phyloP scores from a whole-genome alignment of 2,329 filamentous ascomycete genomes.

The Colletotrichum truncatum region DNA sequence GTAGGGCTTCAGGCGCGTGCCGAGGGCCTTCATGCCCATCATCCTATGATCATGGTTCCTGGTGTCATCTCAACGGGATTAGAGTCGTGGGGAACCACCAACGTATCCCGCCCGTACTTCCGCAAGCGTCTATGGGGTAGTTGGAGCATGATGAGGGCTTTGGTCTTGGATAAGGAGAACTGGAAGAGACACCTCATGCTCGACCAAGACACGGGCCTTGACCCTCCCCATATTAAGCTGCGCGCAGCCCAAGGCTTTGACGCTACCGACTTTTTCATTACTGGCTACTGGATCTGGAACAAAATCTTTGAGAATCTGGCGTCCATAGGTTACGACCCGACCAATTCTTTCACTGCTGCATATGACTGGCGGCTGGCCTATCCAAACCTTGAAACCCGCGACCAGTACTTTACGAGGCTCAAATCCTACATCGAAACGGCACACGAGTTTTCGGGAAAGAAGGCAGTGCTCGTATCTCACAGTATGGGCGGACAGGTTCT shows the following conservation, averaged over 20 bases:
- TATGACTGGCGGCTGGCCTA: slow-evolving; percentile 96
- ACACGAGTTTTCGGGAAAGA: slow-evolving; percentile 75
- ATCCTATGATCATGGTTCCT: slow-evolving; percentile 96
- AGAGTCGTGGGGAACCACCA: slow-evolving; percentile 94
- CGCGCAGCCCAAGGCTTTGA: slow-evolving; percentile 96
- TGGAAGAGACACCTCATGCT: slow-evolving; percentile 99
- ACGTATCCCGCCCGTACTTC: slow-evolving; percentile 88
- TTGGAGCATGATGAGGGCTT: slow-evolving; percentile 98
- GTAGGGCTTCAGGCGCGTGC: slow-evolving; percentile 84
- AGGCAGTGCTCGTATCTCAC: slow-evolving; percentile 88
- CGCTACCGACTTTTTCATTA: slow-evolving; percentile 94
- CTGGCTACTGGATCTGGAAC: slow-evolving; percentile 98
- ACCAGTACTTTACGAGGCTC: slow-evolving; percentile 92
- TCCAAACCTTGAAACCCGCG: slow-evolving; percentile 85
- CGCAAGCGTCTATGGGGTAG: slow-evolving; percentile 95
- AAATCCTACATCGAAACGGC: slow-evolving; percentile 92
- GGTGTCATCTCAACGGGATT: slow-evolving; percentile 97
- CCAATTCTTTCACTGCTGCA: slow-evolving; percentile 73
- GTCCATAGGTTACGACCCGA: slow-evolving; percentile 94
- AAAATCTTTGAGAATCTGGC: slow-evolving; percentile 98
- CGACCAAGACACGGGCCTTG: slow-evolving; percentile 88
- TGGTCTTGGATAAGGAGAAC: slow-evolving; percentile 90
- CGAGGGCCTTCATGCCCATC: slow-evolving; percentile 82
- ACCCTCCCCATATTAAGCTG: slow-evolving; percentile 89
- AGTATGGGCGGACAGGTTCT: slow-evolving; percentile 98